Base-by-base conservation (phyloP, 2,329 filamentous ascomycete species). In the Dactylonectria estremocensis region DNA sequence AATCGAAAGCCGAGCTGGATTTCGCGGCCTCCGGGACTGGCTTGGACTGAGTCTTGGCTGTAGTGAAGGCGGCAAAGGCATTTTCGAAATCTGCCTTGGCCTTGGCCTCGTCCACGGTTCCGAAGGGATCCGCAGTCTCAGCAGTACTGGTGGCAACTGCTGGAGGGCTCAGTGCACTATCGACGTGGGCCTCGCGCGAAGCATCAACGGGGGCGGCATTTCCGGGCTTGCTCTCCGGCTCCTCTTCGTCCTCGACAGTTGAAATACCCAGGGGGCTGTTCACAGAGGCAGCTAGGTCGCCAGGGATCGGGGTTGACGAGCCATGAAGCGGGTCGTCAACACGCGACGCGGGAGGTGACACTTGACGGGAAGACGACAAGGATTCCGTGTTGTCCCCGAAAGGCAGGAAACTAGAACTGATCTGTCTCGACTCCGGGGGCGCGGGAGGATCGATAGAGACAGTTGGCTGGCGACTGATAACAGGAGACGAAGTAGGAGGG, bases 21-120 rank as follows among this genome's bases (percentile, higher is more conserved):
- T 87, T 87, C 43, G 80, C 77, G n/a, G 80, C 77, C 14, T 84
- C 83, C 18, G 81, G 80, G 7, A 77, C 69, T 5, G 80, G 70
- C 66, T 84, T 85, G 60, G 83, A 83, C 68, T 84, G 85, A 56
- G 78, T 80, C 74, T 88, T 88, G 54, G 85, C 82, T 54, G 83
- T 85, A 60, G 86, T 85, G 74, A 96, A 95, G 64, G 91, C 91
- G 49, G 92, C 93, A 83, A 97, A 97, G 2, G 94, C 94, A 68
- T 91, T 91, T 77, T 97, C 94, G 73, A 97, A 96, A 74, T 96
- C 94, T 56, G 93, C 91, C 82, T 94, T 94, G 46, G 90, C 89
- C 80, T 89, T 90, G 61, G 84, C 84, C 64, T 88, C 83, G 62
- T 88, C 86, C 67, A 86, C 79, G 31, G 83, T 82, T 6, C 81